A percentile compares a stretch with the other conserved stretches of the same genome.
These are phyloP conservation scores for Aspergillus novoparasiticus DNA, from an alignment of 2,329 filamentous ascomycete species.

Conservation along the genomic window DNA sequence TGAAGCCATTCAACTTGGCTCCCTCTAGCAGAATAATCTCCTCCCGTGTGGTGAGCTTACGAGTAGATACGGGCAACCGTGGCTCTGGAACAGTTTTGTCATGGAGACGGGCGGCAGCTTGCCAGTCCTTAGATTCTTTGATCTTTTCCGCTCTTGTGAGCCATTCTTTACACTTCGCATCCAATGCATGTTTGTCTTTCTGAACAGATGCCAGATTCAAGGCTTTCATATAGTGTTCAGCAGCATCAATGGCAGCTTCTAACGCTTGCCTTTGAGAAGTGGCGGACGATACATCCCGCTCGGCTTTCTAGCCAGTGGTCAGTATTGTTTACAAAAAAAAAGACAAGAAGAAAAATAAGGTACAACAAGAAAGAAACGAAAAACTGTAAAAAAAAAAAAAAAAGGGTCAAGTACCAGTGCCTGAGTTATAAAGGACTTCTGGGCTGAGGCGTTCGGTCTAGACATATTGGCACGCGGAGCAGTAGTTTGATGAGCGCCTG, in stretches of 20 bases:
- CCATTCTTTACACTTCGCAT: slow-evolving; percentile 68
- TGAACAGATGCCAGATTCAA: slow-evolving; percentile 62
- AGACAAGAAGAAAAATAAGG: background rate
- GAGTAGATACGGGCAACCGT: slow-evolving; percentile 55
- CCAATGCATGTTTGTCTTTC: slow-evolving; percentile 67
- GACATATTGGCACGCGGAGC: slow-evolving; percentile 30
- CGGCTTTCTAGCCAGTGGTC: slow-evolving; percentile 52
- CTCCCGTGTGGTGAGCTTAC: slow-evolving; percentile 69
- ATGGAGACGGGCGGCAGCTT: slow-evolving; percentile 21
- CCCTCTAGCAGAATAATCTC: slow-evolving; percentile 75
- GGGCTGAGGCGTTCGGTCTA: slow-evolving; percentile 26
- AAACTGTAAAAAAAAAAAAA: background rate
- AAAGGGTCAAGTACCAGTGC: slow-evolving; percentile 32
- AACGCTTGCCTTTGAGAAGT: slow-evolving; percentile 66
- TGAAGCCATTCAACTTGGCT: slow-evolving; percentile 77
- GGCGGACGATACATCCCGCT: slow-evolving; percentile 54
- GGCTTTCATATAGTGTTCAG: slow-evolving; percentile 80
- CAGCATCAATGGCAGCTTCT: slow-evolving; percentile 72
- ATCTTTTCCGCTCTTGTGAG: slow-evolving; percentile 74
- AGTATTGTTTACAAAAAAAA: slow-evolving; percentile 17
- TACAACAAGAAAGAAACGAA: background rate
- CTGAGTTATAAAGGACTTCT: slow-evolving; percentile 31
- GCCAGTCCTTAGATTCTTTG: slow-evolving; percentile 55
- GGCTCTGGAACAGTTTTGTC: slow-evolving; percentile 36
- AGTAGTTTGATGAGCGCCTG: slow-evolving; percentile 12